Percentiles rank a stretch among this genome's conserved stretches.
phyloP scores from a whole-genome alignment of 495 filamentous ascomycete species.

The Cercophora scortea region DNA sequence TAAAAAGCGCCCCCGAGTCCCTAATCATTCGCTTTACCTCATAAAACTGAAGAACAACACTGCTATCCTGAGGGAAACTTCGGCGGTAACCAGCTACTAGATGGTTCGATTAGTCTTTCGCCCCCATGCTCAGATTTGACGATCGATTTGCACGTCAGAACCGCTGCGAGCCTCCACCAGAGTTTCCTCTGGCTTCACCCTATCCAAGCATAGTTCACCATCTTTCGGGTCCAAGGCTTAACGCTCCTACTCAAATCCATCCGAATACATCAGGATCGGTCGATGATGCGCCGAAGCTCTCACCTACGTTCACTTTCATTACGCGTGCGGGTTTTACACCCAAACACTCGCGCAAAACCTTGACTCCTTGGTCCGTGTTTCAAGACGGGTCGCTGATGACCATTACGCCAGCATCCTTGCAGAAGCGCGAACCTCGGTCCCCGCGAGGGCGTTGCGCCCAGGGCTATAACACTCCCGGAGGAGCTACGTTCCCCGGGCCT shows the following conservation, averaged over 20 bases:
- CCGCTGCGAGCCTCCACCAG: constrained; percentile 64
- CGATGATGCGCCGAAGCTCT: constrained; percentile 44
- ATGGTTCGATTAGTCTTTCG: constrained; percentile 66
- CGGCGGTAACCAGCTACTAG: constrained; percentile 62
- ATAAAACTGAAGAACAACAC: constrained; percentile 65
- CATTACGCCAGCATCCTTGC: constrained; percentile 58
- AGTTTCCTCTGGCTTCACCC: constrained; percentile 57
- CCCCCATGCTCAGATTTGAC: constrained; percentile 56
- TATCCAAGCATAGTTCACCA: constrained; percentile 62
- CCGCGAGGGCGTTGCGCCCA: constrained; percentile 29
- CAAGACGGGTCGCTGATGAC: constrained; percentile 56
- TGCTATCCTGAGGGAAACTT: constrained; percentile 73
- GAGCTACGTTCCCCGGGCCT: constrained; percentile 51
- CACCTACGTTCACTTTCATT: constrained; percentile 60
- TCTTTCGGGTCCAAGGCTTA: constrained; percentile 66
- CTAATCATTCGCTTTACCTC: constrained; percentile 75
- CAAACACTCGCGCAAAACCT: constrained; percentile 63
- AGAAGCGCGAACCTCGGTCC: constrained; percentile 20
- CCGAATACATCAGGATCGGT: constrained; percentile 67
- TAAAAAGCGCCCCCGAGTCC: constrained; percentile 63
- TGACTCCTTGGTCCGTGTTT: constrained; percentile 71
- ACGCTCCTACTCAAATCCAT: constrained; percentile 74
- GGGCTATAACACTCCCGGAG: constrained; percentile 54
- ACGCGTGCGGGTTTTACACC: constrained; percentile 59
- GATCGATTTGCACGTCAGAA: constrained; percentile 73